phyloP scores from a whole-genome alignment of 257 asterid genomes.

The Salvia hispanica region DNA sequence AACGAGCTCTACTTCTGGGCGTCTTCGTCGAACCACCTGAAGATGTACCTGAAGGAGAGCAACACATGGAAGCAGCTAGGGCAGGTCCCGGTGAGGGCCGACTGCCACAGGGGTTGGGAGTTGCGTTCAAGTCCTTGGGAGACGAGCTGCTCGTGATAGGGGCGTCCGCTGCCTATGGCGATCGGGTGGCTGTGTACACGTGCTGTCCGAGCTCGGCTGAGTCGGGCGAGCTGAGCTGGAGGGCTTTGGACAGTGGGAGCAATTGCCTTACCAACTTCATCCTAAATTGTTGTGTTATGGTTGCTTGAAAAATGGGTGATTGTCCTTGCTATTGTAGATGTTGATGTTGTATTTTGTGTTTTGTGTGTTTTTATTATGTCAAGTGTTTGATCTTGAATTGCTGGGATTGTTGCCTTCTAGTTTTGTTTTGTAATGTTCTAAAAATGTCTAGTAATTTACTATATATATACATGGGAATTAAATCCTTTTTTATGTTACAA shows the following conservation, averaged over 20 bases:
- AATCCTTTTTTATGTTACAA: no score
- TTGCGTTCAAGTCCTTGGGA: constrained; percentile 75
- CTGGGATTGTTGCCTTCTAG: background rate
- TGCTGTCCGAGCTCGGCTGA: constrained; percentile 55
- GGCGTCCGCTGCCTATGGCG: constrained; percentile 34
- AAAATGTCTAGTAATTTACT: no score
- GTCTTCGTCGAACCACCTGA: constrained; percentile 62
- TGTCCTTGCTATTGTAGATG: background rate
- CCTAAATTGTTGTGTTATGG: constrained; percentile 70
- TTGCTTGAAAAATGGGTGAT: constrained; percentile 44
- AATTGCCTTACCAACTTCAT: constrained; percentile 55
- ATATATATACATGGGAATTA: no score
- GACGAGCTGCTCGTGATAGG: constrained; percentile 69
- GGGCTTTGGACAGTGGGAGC: constrained; percentile 51
- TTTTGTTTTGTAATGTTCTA: no score
- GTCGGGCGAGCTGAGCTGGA: constrained; percentile 54
- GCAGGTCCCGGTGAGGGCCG: constrained; percentile 70
- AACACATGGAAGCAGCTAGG: constrained; percentile 71
- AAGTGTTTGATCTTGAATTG: background rate
- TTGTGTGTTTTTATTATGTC: background rate
- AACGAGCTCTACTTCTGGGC: constrained; percentile 67
- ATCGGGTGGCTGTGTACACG: constrained; percentile 58
- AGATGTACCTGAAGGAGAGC: constrained; percentile 58
- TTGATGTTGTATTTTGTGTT: background rate
- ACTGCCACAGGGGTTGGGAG: constrained; percentile 68